These are phyloP conservation scores for Eucalyptus viminalis DNA, from an alignment of 345 rosid genomes.

Conservation along the genomic window DNA sequence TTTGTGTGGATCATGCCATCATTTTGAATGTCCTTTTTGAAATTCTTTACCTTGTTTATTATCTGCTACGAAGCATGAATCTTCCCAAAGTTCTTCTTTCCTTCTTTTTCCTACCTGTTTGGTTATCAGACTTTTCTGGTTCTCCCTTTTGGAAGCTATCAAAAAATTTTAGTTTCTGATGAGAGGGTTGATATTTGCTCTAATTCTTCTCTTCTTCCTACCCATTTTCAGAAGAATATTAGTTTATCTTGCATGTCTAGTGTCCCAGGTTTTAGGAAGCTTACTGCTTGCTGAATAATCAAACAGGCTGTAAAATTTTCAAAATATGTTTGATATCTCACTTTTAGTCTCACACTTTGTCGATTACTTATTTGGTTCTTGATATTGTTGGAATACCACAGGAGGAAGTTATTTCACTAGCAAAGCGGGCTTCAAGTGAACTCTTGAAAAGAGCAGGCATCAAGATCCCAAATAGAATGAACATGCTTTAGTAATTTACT, in stretches of 20 bases:
- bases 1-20: not conserved
- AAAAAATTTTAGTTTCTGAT: not conserved
- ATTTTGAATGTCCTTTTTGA: not conserved
- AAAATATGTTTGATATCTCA: not conserved
- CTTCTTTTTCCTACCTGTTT: not conserved
- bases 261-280: not conserved
- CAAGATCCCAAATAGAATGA: slow-evolving; percentile 35
- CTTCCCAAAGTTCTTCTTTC: not conserved
- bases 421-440: slow-evolving; percentile 30
- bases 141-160: not conserved
- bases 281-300: not conserved
- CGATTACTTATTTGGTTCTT: not conserved
- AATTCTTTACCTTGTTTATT: not conserved
- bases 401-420: slow-evolving; percentile 14
- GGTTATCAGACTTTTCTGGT: not conserved
- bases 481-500: slow-evolving; percentile 7
- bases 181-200: not conserved
- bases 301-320: not conserved
- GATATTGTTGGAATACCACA: not conserved
- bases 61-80: not conserved
- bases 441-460: slow-evolving; percentile 44
- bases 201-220: not conserved
- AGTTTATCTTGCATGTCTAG: not conserved
- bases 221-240: not conserved
- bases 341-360: not conserved